Percentiles rank a stretch among this genome's conserved stretches.
phyloP scores from a whole-genome alignment of 768 basidiomycete genomes.

The Trametes maxima region DNA sequence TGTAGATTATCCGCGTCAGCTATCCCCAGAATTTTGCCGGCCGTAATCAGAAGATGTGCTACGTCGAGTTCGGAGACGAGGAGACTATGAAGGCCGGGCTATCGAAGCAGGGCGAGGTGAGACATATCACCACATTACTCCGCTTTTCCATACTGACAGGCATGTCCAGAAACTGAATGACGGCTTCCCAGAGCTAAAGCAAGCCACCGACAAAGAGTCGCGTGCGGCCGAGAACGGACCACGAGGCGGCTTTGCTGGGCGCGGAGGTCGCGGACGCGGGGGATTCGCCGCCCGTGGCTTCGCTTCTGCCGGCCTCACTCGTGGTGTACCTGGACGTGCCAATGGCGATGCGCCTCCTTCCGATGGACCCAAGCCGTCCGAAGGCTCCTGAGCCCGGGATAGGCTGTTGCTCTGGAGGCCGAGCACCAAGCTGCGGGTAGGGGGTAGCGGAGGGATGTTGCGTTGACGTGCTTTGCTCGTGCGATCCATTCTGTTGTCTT shows the following conservation, averaged over 20 bases:
- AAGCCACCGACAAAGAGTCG: constrained; percentile 61
- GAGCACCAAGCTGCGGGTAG: too few relatives aligned
- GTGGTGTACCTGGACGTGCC: constrained; percentile 27
- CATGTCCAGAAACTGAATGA: constrained; percentile 68
- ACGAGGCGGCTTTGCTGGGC: constrained; percentile 28
- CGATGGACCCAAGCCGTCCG: constrained; percentile 21
- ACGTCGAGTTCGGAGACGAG: constrained; percentile 90
- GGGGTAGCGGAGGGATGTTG: background rate
- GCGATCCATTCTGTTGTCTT: background rate
- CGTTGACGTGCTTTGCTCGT: background rate
- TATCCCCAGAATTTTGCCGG: constrained; percentile 53
- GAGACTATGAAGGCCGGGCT: constrained; percentile 81
- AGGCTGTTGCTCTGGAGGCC: background rate
- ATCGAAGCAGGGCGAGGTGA: constrained; percentile 72
- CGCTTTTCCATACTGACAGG: background rate
- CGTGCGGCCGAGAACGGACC: constrained; percentile 26
- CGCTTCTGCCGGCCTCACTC: constrained; percentile 67
- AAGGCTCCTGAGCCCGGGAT: constrained; percentile 3
- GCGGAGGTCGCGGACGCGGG: constrained; percentile 56
- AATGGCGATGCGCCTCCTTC: constrained; percentile 35
- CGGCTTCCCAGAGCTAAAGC: constrained; percentile 62
- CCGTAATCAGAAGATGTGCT: constrained; percentile 64
- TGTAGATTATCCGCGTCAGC: constrained; percentile 68
- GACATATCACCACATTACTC: constrained; percentile 13
- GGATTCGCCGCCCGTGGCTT: constrained; percentile 69